Base-by-base conservation (phyloP, 1,139 yeast species). In the Blastobotrys malaysiensis region DNA sequence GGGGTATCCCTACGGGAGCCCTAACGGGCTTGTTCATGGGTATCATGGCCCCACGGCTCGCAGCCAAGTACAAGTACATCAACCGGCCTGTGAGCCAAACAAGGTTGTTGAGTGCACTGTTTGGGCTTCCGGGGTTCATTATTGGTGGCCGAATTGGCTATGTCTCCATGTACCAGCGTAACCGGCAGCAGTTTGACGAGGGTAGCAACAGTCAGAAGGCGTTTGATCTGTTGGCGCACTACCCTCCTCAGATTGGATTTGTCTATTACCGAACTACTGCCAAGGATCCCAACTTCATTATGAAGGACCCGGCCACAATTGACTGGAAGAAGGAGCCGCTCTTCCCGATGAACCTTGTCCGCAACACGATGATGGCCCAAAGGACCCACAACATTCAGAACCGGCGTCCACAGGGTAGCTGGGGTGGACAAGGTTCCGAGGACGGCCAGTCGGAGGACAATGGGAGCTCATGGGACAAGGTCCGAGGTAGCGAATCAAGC, bases 201-300 rank as follows among this genome's bases (percentile, higher is more conserved):
- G 51, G 55, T 9, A 56, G 59, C 18, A 52, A 62, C 16, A 58
- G 63, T 13, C 57, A 50, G 14, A 49, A 54, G 2, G 65, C 67
- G 11, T 63, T 58, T 50, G 49, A 51, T n/a, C 51, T 61, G 9
- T 50, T 67, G 47, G 39, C 52, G 7, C 20, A 22, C 19, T 62
- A 57, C 45, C 70, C 70, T 3, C 67, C 70, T 0, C 65, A 64
- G 24, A 52, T 68, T 27, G 71, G 69, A 5, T 26, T 57, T 16
- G 59, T 62, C 9, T 68, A 68, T 58, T 68, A 61, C 52, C 48
- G 55, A 13, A 46, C 58, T 43, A 65, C 68, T 1, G 59, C 66
- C 4, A 45, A 54, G 43, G 61, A 60, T 46, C 61, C 62, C 1
- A 52, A 60, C n/a, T 52, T 59, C 46, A 59, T 59, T 36, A 64